Conservation (phyloP, 108 stramenopile genomes). For the Fistulifera pelliculosa region DNA sequence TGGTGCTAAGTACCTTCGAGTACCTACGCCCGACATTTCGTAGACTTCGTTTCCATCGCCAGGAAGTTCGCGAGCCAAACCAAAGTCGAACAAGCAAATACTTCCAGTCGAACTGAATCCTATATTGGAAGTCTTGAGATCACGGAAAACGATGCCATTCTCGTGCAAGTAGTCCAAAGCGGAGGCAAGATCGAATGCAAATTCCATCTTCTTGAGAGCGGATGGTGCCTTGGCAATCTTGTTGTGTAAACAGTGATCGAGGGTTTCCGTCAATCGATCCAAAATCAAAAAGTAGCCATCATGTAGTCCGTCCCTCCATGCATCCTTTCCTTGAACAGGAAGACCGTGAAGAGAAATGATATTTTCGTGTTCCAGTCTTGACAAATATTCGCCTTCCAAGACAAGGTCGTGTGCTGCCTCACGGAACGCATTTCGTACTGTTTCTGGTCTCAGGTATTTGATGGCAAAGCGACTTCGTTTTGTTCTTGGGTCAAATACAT, state of each 20-base stretch:
- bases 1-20: slow-evolving; percentile 27
- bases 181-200: slow-evolving; percentile 35
- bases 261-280: slow-evolving; percentile 36
- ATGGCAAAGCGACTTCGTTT: slow-evolving; percentile 12
- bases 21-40: slow-evolving; percentile 51
- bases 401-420: slow-evolving; percentile 17
- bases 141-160: slow-evolving; percentile 54
- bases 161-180: slow-evolving; percentile 62
- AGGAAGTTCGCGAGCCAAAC: slow-evolving; percentile 10
- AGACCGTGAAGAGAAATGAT: slow-evolving; percentile 27
- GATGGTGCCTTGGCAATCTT: not conserved
- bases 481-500: not conserved
- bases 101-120: slow-evolving; percentile 18
- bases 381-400: slow-evolving; percentile 19
- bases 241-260: slow-evolving; percentile 21
- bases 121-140: slow-evolving; percentile 54
- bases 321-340: slow-evolving; percentile 4
- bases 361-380: slow-evolving; percentile 22
- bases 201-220: slow-evolving; percentile 8
- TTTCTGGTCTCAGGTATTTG: slow-evolving; percentile 15
- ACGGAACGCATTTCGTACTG: slow-evolving; percentile 3
- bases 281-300: slow-evolving; percentile 39
- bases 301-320: slow-evolving; percentile 1
- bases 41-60: slow-evolving; percentile 24
- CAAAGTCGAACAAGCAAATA: slow-evolving; percentile 16